Evolutionary conservation across 352 stramenopile species (phyloP).

Genomic region (Thraustochytrium sp.): DNA sequence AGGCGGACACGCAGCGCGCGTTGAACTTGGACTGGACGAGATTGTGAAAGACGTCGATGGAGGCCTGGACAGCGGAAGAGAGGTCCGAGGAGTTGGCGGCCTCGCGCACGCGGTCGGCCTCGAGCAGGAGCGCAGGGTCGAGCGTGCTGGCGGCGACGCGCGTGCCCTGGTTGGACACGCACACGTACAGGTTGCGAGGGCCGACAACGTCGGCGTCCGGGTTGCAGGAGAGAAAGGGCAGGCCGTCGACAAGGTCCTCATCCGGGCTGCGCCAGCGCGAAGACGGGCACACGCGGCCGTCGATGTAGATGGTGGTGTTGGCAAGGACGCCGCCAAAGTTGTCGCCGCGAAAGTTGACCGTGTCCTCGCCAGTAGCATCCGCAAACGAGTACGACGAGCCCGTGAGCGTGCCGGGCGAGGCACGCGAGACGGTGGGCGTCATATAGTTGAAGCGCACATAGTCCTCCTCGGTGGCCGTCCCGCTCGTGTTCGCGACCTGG

Average conservation of each 20-base stretch:
- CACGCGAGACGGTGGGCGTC: not conserved
- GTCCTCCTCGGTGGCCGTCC: not conserved
- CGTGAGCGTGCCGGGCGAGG: not conserved
- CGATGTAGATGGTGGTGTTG: not conserved
- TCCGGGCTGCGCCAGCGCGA: constrained; percentile 8
- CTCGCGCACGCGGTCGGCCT: not conserved
- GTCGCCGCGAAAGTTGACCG: constrained; percentile 7
- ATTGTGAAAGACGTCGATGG: not conserved
- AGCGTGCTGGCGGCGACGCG: not conserved
- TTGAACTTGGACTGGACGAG: not conserved
- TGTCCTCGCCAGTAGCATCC: not conserved
- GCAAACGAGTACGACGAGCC: not conserved
- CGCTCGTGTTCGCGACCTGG: not conserved
- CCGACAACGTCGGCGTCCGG: not conserved
- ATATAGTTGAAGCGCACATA: constrained; percentile 28
- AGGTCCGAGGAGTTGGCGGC: not conserved
- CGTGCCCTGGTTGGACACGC: constrained; percentile 22
- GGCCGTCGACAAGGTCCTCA: constrained; percentile 9
- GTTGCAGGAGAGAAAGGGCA: constrained; percentile 19
- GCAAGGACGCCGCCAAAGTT: constrained; percentile 18
- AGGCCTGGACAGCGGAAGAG: not conserved
- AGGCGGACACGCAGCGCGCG: constrained; percentile 29
- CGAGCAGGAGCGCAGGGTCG: not conserved
- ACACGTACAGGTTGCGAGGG: not conserved
- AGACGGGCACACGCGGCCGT: not conserved